Evolutionary conservation across 2,329 filamentous ascomycete genomes (phyloP), one percentile per base, ranked within the genome.

Genomic region (Corniculantispora saksenae): DNA sequence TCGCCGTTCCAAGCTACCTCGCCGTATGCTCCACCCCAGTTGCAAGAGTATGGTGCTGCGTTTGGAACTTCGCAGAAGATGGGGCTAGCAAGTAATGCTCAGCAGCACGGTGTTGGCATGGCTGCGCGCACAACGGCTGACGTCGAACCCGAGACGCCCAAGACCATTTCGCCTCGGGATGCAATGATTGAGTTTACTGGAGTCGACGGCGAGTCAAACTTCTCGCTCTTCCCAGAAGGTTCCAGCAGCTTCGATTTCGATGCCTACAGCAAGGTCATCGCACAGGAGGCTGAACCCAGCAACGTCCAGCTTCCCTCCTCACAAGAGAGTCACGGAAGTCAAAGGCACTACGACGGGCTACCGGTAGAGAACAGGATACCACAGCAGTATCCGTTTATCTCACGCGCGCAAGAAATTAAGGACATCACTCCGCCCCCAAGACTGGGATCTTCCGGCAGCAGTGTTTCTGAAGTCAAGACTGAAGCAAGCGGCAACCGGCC

Each of bases 121-220:
- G 80, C 50, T 77, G 81, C 23, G 79, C 82, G 43, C 72, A 82
- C 67, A 69, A 61, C 68, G 75, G 64, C 72, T 78, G 68, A 70
- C 73, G 70, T 79, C 32, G 77, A 83, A 54, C 79, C 82, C 1
- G 76, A 82, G 7, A 84, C 83, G 0, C 84, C 90, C n/a, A 92
- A 92, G 77, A 97, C 94, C 0, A 97, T 99, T 55, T 98, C 94
- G 1, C 95, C 94, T 27, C 96, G 97, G 79, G 94, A 98, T 72
- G 92, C 94, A 1, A 79, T 97, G 66, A 80, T 97, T 58, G 94
- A 97, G 66, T 97, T 94, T 74, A 86, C 90, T 67, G 92, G 95
- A 47, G 78, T 82, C 0, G 91, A 94, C 3, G 88, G 90, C 21
- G 89, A 90, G 56, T 79, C 85, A 5, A 87, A 87, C 66, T 87